These are phyloP conservation scores for Sclerotinia nivalis DNA, from an alignment of 2,329 filamentous ascomycete genomes.

Conservation along the genomic window DNA sequence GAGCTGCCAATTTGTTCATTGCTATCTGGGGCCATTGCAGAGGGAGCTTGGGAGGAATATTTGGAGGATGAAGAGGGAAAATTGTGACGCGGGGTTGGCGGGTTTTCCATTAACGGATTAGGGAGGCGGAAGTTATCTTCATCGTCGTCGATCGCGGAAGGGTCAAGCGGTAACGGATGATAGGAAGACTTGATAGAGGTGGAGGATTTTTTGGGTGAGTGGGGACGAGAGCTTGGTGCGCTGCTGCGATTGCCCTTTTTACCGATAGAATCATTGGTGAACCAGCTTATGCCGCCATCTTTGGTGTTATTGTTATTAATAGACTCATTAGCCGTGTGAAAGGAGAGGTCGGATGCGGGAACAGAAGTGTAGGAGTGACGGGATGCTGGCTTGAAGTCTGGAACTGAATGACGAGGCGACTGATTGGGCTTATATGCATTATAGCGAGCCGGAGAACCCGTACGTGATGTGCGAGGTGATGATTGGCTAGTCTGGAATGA, in stretches of 20 bases:
- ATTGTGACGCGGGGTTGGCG: constrained; percentile 43
- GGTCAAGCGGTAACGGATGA: constrained; percentile 30
- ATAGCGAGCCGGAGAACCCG: constrained; percentile 56
- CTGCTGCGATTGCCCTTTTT: constrained; percentile 25
- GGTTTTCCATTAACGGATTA: constrained; percentile 57
- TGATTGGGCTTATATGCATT: constrained; percentile 51
- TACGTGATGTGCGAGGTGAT: constrained; percentile 54
- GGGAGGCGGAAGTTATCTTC: constrained; percentile 46
- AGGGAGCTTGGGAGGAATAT: constrained; percentile 44
- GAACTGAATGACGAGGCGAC: constrained; percentile 48
- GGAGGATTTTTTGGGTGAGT: constrained; percentile 33
- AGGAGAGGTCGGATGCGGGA: constrained; percentile 41
- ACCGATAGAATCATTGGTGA: constrained; percentile 38
- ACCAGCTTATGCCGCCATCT: constrained; percentile 33
- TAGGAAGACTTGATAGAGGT: constrained; percentile 29
- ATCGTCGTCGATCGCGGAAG: constrained; percentile 40
- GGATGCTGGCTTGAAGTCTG: constrained; percentile 51
- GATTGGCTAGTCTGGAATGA: constrained; percentile 55
- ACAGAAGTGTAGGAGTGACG: constrained; percentile 56
- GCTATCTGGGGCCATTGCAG: constrained; percentile 40
- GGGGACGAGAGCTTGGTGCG: constrained; percentile 34
- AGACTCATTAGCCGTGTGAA: constrained; percentile 22
- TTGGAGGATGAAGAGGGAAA: constrained; percentile 25
- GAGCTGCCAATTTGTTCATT: constrained; percentile 43
- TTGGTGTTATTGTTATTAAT: background rate